Evolutionary conservation across 345 rosid species (phyloP).

Genomic region (Adansonia digitata): DNA sequence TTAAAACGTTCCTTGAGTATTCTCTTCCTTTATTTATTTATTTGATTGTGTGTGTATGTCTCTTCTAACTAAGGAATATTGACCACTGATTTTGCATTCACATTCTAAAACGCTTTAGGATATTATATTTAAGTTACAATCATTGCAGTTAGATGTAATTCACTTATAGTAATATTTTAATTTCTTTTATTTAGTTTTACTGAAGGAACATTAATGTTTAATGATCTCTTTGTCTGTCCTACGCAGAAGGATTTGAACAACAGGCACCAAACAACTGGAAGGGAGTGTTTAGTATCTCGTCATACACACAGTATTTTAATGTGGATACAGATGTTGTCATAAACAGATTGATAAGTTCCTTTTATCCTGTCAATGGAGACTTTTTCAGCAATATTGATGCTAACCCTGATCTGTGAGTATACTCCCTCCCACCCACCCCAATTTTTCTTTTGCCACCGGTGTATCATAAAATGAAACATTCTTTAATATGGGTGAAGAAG

Average conservation of each 20-base stretch:
- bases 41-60: background rate
- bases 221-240: background rate
- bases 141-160: background rate
- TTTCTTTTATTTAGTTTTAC: background rate
- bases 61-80: background rate
- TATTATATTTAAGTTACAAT: background rate
- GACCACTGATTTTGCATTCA: background rate
- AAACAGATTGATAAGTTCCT: conserved; percentile 73
- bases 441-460: background rate
- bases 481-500: background rate
- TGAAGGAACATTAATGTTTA: background rate
- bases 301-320: conserved; percentile 79
- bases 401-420: conserved; percentile 91
- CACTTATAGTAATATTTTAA: background rate
- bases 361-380: conserved; percentile 66
- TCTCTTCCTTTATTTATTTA: background rate
- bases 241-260: conserved; percentile 73
- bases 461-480: background rate
- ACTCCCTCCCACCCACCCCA: background rate
- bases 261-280: conserved; percentile 80
- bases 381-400: conserved; percentile 90
- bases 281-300: conserved; percentile 71
- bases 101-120: background rate
- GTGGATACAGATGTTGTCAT: conserved; percentile 82
- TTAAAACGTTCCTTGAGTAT: background rate